Conservation (phyloP, 2,329 filamentous ascomycete genomes). For the Phialophora expanda region DNA sequence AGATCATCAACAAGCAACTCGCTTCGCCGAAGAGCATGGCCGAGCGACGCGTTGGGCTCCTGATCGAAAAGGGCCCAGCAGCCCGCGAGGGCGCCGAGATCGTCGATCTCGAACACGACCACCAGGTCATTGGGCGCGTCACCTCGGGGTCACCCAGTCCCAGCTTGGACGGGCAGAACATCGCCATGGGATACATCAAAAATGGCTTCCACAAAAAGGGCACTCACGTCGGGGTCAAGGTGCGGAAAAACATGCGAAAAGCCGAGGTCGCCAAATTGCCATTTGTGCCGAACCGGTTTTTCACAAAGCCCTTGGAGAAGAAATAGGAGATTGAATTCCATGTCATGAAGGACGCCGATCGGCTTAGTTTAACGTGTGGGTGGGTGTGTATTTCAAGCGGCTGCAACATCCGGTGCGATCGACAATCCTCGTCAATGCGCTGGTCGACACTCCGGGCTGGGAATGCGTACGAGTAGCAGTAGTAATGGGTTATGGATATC, state of each 20-base stretch:
- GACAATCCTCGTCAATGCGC: not conserved
- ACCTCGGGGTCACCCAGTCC: conserved; percentile 93
- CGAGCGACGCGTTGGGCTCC: conserved; percentile 77
- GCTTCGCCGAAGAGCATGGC: conserved; percentile 64
- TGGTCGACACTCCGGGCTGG: not conserved
- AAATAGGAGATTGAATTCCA: not conserved
- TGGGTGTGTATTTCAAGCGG: not conserved
- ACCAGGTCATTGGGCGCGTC: conserved; percentile 72
- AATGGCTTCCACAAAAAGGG: conserved; percentile 82
- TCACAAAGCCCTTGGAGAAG: conserved; percentile 47
- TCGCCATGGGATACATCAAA: conserved; percentile 92
- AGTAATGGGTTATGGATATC: not conserved
- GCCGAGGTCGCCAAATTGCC: conserved; percentile 86
- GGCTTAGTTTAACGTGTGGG: not conserved
- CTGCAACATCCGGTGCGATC: not conserved
- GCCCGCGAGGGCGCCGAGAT: conserved; percentile 88
- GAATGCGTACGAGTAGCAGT: not conserved
- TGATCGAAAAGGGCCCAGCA: conserved; percentile 78
- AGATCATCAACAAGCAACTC: conserved; percentile 77
- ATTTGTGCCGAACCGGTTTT: conserved; percentile 81
- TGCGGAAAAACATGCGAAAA: conserved; percentile 76
- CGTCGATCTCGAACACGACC: conserved; percentile 60
- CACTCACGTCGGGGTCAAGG: conserved; percentile 77
- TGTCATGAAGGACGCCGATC: not conserved
- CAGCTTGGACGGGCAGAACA: conserved; percentile 78